phyloP scores from a whole-genome alignment of 2,329 filamentous ascomycete genomes.

The Hypocrella siamensis region DNA sequence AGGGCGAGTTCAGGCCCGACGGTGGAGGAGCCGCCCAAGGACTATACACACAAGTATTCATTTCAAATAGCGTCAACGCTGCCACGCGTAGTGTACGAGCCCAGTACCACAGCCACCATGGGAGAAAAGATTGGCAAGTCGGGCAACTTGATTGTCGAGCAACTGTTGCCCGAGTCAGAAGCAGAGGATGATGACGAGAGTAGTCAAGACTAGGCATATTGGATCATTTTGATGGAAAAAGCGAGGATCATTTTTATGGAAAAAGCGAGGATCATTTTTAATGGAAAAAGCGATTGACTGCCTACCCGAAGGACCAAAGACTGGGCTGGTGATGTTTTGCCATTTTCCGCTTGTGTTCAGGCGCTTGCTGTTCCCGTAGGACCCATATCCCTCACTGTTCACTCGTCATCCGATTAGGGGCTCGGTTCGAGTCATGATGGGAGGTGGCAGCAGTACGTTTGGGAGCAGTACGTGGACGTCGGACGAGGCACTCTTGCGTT shows the following conservation, averaged over 20 bases:
- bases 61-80: slow-evolving; percentile 78
- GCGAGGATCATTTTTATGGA: background rate
- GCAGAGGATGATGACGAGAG: slow-evolving; percentile 15
- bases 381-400: too few relatives aligned
- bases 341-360: too few relatives aligned
- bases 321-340: too few relatives aligned
- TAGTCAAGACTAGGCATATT: slow-evolving; percentile 1
- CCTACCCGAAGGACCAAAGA: too few relatives aligned
- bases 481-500: too few relatives aligned
- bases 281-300: too few relatives aligned
- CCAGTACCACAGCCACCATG: slow-evolving; percentile 50
- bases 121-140: slow-evolving; percentile 63
- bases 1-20: background rate
- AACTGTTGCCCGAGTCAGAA: slow-evolving; percentile 19
- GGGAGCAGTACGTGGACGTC: too few relatives aligned
- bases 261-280: background rate
- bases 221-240: background rate
- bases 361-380: too few relatives aligned
- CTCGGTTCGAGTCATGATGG: too few relatives aligned
- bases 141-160: slow-evolving; percentile 81
- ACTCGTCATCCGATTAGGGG: too few relatives aligned
- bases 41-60: slow-evolving; percentile 65
- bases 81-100: slow-evolving; percentile 66
- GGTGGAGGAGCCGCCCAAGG: slow-evolving; percentile 5
- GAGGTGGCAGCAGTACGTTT: too few relatives aligned